Conservation (phyloP, 2,329 filamentous ascomycete species). For the Niveomyces coronatus region DNA sequence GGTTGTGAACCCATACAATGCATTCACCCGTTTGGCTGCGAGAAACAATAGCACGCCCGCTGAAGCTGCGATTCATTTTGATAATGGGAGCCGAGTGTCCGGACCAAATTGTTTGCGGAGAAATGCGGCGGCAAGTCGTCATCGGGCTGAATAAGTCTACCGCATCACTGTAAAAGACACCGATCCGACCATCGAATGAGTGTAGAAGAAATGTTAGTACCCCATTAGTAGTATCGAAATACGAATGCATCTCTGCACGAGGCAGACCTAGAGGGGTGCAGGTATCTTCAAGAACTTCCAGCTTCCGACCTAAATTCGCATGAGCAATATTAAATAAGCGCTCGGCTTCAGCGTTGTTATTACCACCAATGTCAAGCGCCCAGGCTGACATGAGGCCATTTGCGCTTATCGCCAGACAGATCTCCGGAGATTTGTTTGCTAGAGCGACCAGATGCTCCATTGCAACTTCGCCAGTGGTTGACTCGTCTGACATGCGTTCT, state of each 20-base stretch:
- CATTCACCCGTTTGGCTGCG: slow-evolving; percentile 69
- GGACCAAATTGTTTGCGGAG: slow-evolving; percentile 61
- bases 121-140: slow-evolving; percentile 48
- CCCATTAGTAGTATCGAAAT: slow-evolving; percentile 55
- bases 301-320: slow-evolving; percentile 48
- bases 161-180: slow-evolving; percentile 69
- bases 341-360: slow-evolving; percentile 52
- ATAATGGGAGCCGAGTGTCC: slow-evolving; percentile 73
- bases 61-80: slow-evolving; percentile 79
- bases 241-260: slow-evolving; percentile 62
- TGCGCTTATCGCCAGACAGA: slow-evolving; percentile 79
- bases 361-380: slow-evolving; percentile 80
- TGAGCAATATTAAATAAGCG: slow-evolving; percentile 82
- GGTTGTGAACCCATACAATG: slow-evolving; percentile 74
- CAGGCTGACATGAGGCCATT: slow-evolving; percentile 81
- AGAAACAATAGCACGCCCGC: slow-evolving; percentile 70
- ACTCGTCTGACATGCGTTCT: slow-evolving; percentile 39
- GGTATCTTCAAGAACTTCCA: slow-evolving; percentile 34
- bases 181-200: slow-evolving; percentile 74
- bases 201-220: slow-evolving; percentile 68
- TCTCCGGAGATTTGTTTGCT: slow-evolving; percentile 74
- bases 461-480: slow-evolving; percentile 56
- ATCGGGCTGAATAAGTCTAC: slow-evolving; percentile 71
- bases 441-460: slow-evolving; percentile 79
- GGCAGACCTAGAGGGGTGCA: slow-evolving; percentile 15